Percentiles rank a stretch among this genome's conserved stretches.
Conservation (phyloP, 257 asterid genomes). For the Solanum sejunctum region DNA sequence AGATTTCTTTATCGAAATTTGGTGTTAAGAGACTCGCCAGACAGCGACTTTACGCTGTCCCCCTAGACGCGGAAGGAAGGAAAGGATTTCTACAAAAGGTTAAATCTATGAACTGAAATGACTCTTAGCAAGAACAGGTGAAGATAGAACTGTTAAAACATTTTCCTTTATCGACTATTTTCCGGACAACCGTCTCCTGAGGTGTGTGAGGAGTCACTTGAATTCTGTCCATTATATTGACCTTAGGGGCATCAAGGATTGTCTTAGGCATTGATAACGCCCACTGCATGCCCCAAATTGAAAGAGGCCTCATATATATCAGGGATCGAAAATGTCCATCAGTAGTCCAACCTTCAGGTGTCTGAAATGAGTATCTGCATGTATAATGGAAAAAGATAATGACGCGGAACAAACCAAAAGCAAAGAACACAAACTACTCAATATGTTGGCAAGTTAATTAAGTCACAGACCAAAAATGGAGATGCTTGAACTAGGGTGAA, state of each 20-base stretch:
- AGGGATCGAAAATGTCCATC: conserved; percentile 98
- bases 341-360: conserved; percentile 89
- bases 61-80: neutral
- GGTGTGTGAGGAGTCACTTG: conserved; percentile 12
- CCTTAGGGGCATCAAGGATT: conserved; percentile 34
- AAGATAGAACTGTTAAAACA: conserved; percentile 61
- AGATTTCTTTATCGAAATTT: neutral
- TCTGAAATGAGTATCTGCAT: conserved; percentile 80
- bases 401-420: neutral
- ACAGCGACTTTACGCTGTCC: neutral
- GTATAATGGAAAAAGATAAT: neutral
- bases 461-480: neutral
- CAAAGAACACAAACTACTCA: neutral
- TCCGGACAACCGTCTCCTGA: conserved; percentile 38
- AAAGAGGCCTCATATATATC: conserved; percentile 86
- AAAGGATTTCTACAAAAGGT: neutral
- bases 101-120: neutral
- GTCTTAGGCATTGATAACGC: conserved; percentile 57
- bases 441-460: neutral
- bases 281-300: conserved; percentile 96
- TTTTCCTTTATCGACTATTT: conserved; percentile 37
- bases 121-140: conserved; percentile 54
- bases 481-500: neutral
- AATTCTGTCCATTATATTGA: conserved; percentile 47
- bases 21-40: neutral